These are phyloP conservation scores for Monosporozyma siamensis DNA, from an alignment of 805 yeast species.

Conservation along the genomic window DNA sequence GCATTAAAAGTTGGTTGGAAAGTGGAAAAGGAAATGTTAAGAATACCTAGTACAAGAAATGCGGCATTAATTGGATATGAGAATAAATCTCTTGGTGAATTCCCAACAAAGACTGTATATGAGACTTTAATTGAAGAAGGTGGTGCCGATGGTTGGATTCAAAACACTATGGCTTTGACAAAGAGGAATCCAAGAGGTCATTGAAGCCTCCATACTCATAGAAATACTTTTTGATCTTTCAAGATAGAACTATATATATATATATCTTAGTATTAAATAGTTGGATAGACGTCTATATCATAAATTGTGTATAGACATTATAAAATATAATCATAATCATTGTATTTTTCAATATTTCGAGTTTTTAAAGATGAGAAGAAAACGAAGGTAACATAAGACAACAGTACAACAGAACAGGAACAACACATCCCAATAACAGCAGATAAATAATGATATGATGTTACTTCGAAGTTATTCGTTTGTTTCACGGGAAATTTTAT, in stretches of 20 bases:
- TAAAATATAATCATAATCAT: neutral
- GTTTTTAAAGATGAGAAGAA: neutral
- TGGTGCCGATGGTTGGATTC: conserved; percentile 88
- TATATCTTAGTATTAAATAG: neutral
- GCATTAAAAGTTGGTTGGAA: conserved; percentile 72
- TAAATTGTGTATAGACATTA: neutral
- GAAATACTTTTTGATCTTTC: too few relatives aligned
- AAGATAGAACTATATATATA: neutral
- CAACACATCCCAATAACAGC: neutral
- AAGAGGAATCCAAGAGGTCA: conserved; percentile 66
- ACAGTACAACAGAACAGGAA: neutral
- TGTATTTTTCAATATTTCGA: too few relatives aligned
- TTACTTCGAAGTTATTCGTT: neutral
- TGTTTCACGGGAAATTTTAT: neutral
- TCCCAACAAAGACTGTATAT: conserved; percentile 35
- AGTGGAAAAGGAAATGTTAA: conserved; percentile 72
- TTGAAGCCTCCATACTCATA: too few relatives aligned
- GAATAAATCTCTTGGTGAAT: conserved; percentile 24
- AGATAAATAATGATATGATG: neutral
- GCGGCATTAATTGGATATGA: conserved; percentile 75
- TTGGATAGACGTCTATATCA: neutral
- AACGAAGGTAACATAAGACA: neutral
- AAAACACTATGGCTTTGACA: conserved; percentile 63
- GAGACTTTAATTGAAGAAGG: conserved; percentile 69
- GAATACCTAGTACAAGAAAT: conserved; percentile 91